A percentile compares a stretch with the other conserved stretches of the same genome.
Evolutionary conservation across 352 stramenopile species (phyloP).

Genomic region (Phytophthora rubi): DNA sequence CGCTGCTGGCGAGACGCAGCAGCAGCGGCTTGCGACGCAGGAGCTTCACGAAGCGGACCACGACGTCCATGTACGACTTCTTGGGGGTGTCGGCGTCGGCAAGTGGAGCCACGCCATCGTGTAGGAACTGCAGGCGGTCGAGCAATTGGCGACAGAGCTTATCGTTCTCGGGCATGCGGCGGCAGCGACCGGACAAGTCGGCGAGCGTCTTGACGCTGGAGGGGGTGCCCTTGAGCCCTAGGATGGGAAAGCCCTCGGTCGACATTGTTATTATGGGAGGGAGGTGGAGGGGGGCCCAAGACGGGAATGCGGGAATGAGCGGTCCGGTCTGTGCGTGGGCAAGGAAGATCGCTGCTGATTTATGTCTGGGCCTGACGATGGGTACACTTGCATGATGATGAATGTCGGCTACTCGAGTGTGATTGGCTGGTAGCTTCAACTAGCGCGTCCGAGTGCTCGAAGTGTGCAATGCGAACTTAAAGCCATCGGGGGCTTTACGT

Average conservation of each 20-base stretch:
- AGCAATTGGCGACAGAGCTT: not conserved
- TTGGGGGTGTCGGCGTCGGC: constrained; percentile 57
- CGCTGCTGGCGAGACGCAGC: constrained; percentile 19
- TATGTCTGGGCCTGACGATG: not conserved
- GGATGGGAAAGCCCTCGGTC: constrained; percentile 7
- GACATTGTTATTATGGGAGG: not conserved
- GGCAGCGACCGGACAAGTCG: not conserved
- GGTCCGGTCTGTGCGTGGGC: too few relatives aligned
- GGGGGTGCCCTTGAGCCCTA: not conserved
- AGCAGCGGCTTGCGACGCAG: constrained; percentile 16
- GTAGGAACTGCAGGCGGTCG: constrained; percentile 2
- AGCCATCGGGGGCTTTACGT: too few relatives aligned
- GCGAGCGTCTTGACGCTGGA: constrained; percentile 7
- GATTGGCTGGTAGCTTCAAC: not conserved
- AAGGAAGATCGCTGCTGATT: not conserved
- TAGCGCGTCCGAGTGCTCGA: not conserved
- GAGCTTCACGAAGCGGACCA: constrained; percentile 10
- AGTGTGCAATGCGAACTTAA: not conserved
- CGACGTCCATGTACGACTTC: constrained; percentile 6
- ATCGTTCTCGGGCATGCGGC: constrained; percentile 16
- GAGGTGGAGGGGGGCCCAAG: too few relatives aligned
- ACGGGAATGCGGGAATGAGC: not conserved
- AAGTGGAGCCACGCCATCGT: not conserved
- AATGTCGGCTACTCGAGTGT: not conserved
- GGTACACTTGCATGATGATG: not conserved